phyloP scores from a whole-genome alignment of 495 filamentous ascomycete species.

The Corynascus novoguineensis region DNA sequence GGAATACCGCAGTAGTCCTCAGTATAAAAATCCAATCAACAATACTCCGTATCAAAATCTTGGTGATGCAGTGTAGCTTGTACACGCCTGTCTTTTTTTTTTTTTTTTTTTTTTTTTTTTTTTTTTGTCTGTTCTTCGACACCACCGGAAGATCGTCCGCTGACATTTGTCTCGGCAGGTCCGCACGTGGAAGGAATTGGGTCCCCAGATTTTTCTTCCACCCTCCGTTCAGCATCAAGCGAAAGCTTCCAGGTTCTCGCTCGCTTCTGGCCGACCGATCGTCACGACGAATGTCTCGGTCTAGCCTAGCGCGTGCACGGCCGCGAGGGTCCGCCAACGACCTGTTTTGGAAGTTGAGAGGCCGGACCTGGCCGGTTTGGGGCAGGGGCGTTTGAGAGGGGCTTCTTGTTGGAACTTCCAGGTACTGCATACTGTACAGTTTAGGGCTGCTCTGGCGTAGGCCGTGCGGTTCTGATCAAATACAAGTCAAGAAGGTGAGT shows the following conservation, averaged over 20 bases:
- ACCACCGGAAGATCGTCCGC: not conserved
- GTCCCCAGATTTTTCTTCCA: not conserved
- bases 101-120: no score
- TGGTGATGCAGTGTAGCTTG: no score
- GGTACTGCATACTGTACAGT: no score
- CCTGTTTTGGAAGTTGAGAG: not conserved
- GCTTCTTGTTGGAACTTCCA: not conserved
- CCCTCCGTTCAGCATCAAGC: not conserved
- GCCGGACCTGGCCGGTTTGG: not conserved
- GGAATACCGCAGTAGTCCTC: no score
- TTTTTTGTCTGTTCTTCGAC: no score
- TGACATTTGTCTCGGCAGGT: not conserved
- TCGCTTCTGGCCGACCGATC: not conserved
- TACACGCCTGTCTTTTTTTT: no score
- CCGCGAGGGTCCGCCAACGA: not conserved
- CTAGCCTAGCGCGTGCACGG: slow-evolving; percentile 1
- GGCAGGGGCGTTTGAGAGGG: not conserved
- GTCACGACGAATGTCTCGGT: not conserved
- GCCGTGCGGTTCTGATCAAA: no score
- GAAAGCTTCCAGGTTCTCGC: not conserved
- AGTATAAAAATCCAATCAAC: no score
- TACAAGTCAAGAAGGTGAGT: no score
- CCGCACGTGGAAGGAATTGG: not conserved
- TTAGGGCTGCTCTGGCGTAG: no score
- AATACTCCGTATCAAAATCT: no score